These are phyloP conservation scores for Penicillium carneum DNA, from an alignment of 2,329 filamentous ascomycete genomes.

Conservation along the genomic window DNA sequence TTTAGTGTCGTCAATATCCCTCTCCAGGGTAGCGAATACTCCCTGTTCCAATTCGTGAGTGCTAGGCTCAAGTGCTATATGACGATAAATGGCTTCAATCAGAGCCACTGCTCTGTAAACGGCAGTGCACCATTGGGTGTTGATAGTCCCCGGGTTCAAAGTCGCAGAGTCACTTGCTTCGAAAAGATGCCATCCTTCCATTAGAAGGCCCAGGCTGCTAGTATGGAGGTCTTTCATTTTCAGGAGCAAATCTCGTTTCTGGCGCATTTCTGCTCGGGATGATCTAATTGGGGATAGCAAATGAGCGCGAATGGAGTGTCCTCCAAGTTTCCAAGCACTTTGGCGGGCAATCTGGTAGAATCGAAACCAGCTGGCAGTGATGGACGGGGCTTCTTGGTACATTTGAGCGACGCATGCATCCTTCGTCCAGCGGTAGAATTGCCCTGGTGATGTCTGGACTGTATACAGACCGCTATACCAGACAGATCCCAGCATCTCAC, in stretches of 20 bases:
- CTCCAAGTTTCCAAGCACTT: slow-evolving; percentile 76
- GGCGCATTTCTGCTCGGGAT: slow-evolving; percentile 74
- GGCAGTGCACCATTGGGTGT: slow-evolving; percentile 71
- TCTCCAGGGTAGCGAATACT: slow-evolving; percentile 65
- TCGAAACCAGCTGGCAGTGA: slow-evolving; percentile 58
- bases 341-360: slow-evolving; percentile 84
- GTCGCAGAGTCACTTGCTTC: slow-evolving; percentile 65
- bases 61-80: slow-evolving; percentile 68
- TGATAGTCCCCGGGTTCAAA: slow-evolving; percentile 51
- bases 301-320: slow-evolving; percentile 70
- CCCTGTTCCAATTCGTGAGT: slow-evolving; percentile 63
- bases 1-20: slow-evolving; percentile 62
- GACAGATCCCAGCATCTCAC: slow-evolving; percentile 81
- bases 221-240: slow-evolving; percentile 80
- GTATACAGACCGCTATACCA: slow-evolving; percentile 82
- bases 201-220: slow-evolving; percentile 82
- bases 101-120: slow-evolving; percentile 81
- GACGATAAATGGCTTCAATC: slow-evolving; percentile 83
- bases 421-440: slow-evolving; percentile 74
- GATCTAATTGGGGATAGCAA: slow-evolving; percentile 80
- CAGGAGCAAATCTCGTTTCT: slow-evolving; percentile 75
- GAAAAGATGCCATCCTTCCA: slow-evolving; percentile 82
- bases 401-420: slow-evolving; percentile 64
- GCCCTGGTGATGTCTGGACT: slow-evolving; percentile 80
- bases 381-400: slow-evolving; percentile 38